These are phyloP conservation scores for Septoria petroselini DNA, from an alignment of 2,329 filamentous ascomycete genomes.

Conservation along the genomic window DNA sequence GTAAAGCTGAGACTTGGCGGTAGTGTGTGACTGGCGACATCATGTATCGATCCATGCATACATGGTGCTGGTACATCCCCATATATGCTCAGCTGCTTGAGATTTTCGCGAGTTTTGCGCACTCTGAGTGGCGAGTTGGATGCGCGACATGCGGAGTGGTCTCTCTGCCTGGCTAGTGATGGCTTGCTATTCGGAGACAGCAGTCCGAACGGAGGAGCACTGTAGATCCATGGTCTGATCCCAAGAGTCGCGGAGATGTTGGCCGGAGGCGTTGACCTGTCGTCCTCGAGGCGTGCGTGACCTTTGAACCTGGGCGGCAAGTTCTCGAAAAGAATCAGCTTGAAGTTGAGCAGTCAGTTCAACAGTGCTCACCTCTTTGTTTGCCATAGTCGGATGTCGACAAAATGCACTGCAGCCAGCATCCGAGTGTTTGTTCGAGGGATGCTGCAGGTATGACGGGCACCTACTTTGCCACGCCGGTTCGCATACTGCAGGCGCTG, in stretches of 20 bases:
- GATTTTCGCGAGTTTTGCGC: conserved; percentile 39
- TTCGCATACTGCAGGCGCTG: background rate
- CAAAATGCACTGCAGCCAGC: no score
- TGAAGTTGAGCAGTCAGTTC: background rate
- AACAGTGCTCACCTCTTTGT: conserved; percentile 31
- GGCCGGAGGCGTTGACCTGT: conserved; percentile 22
- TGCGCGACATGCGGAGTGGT: conserved; percentile 35
- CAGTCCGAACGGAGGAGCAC: conserved; percentile 22
- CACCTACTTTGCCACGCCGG: no score
- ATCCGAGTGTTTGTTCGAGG: no score
- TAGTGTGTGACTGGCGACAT: background rate
- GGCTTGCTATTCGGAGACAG: conserved; percentile 35
- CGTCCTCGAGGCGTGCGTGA: conserved; percentile 9
- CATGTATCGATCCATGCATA: conserved; percentile 14
- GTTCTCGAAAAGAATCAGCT: conserved; percentile 25
- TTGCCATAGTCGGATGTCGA: conserved; percentile 24
- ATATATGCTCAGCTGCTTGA: conserved; percentile 27
- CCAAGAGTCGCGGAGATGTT: conserved; percentile 19
- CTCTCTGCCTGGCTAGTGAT: conserved; percentile 31
- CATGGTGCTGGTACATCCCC: conserved; percentile 32
- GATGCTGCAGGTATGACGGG: no score
- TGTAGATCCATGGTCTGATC: conserved; percentile 26
- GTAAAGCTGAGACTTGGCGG: conserved; percentile 17
- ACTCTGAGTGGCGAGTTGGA: conserved; percentile 36
- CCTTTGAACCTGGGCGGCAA: conserved; percentile 21